Conservation (phyloP, 2,329 filamentous ascomycete genomes). For the Calonectria fujianensis region DNA sequence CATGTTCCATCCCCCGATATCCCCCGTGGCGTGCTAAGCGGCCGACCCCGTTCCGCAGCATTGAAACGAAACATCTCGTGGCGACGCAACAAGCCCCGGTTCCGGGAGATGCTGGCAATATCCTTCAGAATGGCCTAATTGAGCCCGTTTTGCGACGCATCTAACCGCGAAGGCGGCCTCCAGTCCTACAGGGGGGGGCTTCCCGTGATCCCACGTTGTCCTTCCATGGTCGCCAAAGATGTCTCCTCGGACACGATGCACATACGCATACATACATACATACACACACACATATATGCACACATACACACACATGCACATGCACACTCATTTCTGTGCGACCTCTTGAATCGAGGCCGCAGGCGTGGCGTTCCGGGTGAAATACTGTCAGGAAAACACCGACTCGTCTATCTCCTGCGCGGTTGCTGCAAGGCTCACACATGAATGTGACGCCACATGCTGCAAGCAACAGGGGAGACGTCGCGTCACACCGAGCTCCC, state of each 20-base stretch:
- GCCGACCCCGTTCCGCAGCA: constrained; percentile 43
- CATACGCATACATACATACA: constrained; percentile 18
- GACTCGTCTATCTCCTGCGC: constrained; percentile 39
- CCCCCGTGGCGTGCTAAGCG: constrained; percentile 42
- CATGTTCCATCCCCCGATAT: constrained; percentile 28
- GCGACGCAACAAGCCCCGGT: constrained; percentile 33
- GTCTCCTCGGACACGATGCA: constrained; percentile 23
- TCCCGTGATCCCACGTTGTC: constrained; percentile 52
- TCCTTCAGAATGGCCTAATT: constrained; percentile 49
- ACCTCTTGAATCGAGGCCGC: constrained; percentile 38
- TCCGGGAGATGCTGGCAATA: constrained; percentile 34
- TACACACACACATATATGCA: constrained; percentile 9
- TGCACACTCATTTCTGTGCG: constrained; percentile 28
- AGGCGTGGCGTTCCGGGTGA: constrained; percentile 35
- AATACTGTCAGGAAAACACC: constrained; percentile 35
- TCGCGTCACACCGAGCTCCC: constrained; percentile 28
- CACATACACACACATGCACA: constrained; percentile 14
- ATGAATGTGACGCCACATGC: constrained; percentile 32
- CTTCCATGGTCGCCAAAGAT: constrained; percentile 31
- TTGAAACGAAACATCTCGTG: constrained; percentile 52
- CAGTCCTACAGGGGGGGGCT: constrained; percentile 47
- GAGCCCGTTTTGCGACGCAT: constrained; percentile 56
- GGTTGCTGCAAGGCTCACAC: constrained; percentile 24
- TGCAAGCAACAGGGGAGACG: constrained; percentile 34
- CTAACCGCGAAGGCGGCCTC: constrained; percentile 49